Evolutionary conservation across 257 asterid genomes (phyloP).

Genomic region (Ajuga chamaepitys): DNA sequence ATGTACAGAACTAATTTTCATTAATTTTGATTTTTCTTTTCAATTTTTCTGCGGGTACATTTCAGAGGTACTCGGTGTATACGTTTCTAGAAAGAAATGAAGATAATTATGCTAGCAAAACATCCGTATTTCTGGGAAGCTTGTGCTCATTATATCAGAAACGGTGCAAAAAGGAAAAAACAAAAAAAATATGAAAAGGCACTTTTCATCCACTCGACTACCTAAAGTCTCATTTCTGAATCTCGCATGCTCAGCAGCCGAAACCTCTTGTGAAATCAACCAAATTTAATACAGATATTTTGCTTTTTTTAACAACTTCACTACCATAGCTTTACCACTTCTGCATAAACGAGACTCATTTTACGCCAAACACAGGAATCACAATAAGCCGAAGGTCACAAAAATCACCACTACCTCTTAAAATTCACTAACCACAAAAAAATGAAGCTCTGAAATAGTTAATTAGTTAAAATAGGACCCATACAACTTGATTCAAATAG

Average conservation of each 20-base stretch:
- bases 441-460: background rate
- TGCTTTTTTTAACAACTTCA: background rate
- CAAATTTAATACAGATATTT: background rate
- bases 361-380: background rate
- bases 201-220: background rate
- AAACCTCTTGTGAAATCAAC: background rate
- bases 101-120: background rate
- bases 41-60: background rate
- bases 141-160: background rate
- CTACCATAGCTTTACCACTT: background rate
- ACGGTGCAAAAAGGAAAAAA: no score
- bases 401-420: background rate
- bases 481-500: background rate
- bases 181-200: background rate
- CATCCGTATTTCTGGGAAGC: background rate
- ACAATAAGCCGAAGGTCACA: background rate
- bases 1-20: background rate
- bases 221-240: background rate
- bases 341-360: background rate
- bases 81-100: background rate
- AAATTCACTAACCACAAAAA: background rate
- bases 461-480: background rate
- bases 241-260: constrained; percentile 1
- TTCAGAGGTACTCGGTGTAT: background rate
- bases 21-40: background rate